Conservation (phyloP, 306 rosid genomes). For the Pachyrhizus erosus region DNA sequence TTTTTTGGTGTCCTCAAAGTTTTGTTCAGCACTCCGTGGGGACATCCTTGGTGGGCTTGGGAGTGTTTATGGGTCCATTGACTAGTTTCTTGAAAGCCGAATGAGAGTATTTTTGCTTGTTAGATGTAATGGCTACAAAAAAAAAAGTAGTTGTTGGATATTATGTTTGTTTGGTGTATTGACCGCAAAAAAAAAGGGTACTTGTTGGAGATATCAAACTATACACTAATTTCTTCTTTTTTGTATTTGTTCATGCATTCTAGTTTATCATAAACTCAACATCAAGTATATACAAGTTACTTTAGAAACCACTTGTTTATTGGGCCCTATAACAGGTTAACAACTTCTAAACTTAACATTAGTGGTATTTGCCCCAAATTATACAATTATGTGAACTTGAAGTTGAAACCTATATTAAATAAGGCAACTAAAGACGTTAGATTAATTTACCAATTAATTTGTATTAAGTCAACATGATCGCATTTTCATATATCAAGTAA, state of each 20-base stretch:
- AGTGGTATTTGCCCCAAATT: background rate
- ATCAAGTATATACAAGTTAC: background rate
- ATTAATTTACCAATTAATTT: no score
- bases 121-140: background rate
- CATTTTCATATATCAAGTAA: no score
- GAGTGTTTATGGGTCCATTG: background rate
- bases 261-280: background rate
- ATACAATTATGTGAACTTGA: background rate
- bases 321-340: background rate
- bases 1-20: background rate
- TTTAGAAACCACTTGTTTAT: background rate
- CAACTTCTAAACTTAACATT: background rate
- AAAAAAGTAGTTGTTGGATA: background rate
- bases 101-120: background rate
- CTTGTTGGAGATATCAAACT: background rate
- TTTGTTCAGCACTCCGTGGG: background rate
- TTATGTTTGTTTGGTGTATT: background rate
- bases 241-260: background rate
- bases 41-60: slow-evolving; percentile 10
- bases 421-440: background rate
- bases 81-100: background rate
- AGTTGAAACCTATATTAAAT: background rate
- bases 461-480: no score
- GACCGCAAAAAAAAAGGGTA: background rate
- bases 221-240: background rate